A percentile compares a stretch with the other conserved stretches of the same genome.
Evolutionary conservation across 208 protist genomes (phyloP).

Genomic region (Angomonas deanei): DNA sequence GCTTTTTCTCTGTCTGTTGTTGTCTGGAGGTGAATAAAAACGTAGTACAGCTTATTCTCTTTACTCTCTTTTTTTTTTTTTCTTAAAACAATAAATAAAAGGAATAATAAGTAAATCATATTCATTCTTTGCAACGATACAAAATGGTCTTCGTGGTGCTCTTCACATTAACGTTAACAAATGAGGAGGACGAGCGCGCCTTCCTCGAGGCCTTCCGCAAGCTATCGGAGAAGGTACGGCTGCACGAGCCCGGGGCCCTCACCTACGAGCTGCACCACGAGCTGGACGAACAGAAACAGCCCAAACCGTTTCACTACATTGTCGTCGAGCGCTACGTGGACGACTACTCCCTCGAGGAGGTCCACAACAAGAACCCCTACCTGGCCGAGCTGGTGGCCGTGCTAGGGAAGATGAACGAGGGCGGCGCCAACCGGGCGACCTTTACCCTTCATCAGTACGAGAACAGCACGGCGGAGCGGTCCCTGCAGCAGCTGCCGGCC

Average conservation of each 20-base stretch:
- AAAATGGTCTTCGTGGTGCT: slow-evolving; percentile 45
- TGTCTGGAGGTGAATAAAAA: not conserved
- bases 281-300: slow-evolving; percentile 25
- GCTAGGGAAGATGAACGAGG: slow-evolving; percentile 9
- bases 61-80: slow-evolving; percentile 3
- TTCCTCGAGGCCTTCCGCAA: slow-evolving; percentile 42
- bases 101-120: not conserved
- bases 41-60: not conserved
- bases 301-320: slow-evolving; percentile 23
- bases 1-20: not conserved
- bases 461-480: slow-evolving; percentile 7
- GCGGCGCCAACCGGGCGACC: not conserved
- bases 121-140: not conserved
- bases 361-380: slow-evolving; percentile 39
- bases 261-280: slow-evolving; percentile 61
- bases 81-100: slow-evolving; percentile 3
- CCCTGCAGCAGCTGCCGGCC: not conserved
- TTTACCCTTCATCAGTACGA: slow-evolving; percentile 11
- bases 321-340: slow-evolving; percentile 60
- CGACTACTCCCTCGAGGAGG: slow-evolving; percentile 23
- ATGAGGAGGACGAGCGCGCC: slow-evolving; percentile 18
- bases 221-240: slow-evolving; percentile 30
- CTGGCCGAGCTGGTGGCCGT: slow-evolving; percentile 25
- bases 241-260: slow-evolving; percentile 58
- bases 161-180: slow-evolving; percentile 41